Conservation (phyloP, 1,284 basidiomycete species). For the Jaminaea rosea region DNA sequence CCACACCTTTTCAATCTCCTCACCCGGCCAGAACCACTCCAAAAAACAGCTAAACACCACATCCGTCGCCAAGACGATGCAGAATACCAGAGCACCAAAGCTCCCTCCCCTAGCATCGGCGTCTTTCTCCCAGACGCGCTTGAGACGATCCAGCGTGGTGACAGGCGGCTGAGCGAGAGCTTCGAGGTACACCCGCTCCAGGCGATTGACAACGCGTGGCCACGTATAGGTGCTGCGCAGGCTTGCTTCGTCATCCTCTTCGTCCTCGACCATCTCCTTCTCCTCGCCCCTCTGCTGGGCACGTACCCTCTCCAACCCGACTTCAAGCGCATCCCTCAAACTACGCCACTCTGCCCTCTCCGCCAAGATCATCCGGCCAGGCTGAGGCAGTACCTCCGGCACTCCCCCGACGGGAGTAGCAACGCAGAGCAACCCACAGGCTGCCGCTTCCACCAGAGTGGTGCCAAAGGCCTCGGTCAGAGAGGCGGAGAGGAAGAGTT, state of each 20-base stretch:
- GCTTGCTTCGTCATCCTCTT: background rate
- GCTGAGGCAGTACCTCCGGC: slow-evolving; percentile 79
- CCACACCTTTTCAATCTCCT: slow-evolving; percentile 54
- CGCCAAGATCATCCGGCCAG: slow-evolving; percentile 88
- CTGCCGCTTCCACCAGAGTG: slow-evolving; percentile 89
- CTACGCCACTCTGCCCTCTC: no score
- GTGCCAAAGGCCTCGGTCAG: slow-evolving; percentile 96
- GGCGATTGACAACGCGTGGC: slow-evolving; percentile 67
- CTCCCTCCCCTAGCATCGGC: no score
- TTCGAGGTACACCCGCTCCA: slow-evolving; percentile 70
- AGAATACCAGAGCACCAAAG: slow-evolving; percentile 67
- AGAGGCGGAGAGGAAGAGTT: slow-evolving; percentile 90
- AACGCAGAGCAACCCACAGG: slow-evolving; percentile 86
- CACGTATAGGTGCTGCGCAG: slow-evolving; percentile 68
- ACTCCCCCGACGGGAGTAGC: slow-evolving; percentile 89
- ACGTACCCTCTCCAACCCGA: slow-evolving; percentile 70
- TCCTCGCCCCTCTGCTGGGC: background rate
- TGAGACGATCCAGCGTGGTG: slow-evolving; percentile 18
- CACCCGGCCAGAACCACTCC: slow-evolving; percentile 65
- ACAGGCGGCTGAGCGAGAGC: slow-evolving; percentile 52
- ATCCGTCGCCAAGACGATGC: slow-evolving; percentile 67
- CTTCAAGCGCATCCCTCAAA: no score
- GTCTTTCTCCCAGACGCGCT: slow-evolving; percentile 50
- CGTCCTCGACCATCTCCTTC: background rate
- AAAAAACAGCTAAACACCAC: slow-evolving; percentile 68